Evolutionary conservation across 2,329 filamentous ascomycete genomes (phyloP), one percentile per base, ranked within the genome.

Genomic region (Aspergillus sp.): DNA sequence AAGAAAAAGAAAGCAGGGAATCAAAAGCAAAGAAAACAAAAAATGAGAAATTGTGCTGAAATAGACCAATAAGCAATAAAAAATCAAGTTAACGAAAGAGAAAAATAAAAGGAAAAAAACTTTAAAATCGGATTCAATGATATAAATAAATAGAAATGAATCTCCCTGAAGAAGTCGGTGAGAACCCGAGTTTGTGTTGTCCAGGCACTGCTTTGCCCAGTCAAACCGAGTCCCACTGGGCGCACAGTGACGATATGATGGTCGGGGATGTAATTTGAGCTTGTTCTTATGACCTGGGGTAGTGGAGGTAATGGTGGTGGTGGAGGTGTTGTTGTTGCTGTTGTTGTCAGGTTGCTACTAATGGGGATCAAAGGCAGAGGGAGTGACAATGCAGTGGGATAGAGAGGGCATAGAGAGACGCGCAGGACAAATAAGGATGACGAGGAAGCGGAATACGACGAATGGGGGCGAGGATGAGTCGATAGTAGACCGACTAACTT

Each of bases 101-200:
- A 56, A 51, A 61, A 52, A 15, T 21, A 38, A 55, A 55, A 56
- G 50, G 59, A 48, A 15, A 27, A 38, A 55, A 58, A 59, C 23
- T 27, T 30, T 58, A 38, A 38, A 54, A n/a, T 50, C 47, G 25
- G 47, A 50, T 50, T 50, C 47, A 30, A 17, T 30, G 54, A 59
- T 42, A 60, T 55, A 61, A 54, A 59, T 21, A 60, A 58, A 58
- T 54, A 52, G 54, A 60, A 56, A 44, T 15, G 27, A 54, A 52
- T 41, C 30, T 42, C 38, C 55, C 60, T 62, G 57, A 55, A 65
- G 63, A 62, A 68, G 64, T 65, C 64, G 64, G 64, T 66, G 64
- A 65, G 63, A 57, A 61, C 58, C 62, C 49, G 60, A 52, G 56
- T 58, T 44, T 19, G 41, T 64, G 54, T 55, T 61, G 58, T 48